Base-by-base conservation (phyloP, 1,284 basidiomycete species). In the Tilletia indica region DNA sequence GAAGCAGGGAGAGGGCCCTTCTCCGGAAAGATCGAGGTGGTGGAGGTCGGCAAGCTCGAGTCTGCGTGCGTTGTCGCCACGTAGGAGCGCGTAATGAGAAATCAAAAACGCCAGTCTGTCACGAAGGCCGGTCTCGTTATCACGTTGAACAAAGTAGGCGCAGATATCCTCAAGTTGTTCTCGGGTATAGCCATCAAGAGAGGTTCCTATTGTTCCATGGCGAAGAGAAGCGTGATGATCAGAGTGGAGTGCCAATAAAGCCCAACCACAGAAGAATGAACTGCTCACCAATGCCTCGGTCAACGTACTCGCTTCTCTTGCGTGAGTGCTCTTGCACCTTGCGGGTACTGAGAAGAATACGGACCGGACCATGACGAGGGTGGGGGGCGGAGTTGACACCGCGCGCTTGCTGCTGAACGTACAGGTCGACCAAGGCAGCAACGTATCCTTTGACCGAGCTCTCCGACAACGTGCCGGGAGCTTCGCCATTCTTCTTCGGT, bases 1-100 rank as follows among this genome's bases (percentile, higher is more conserved):
- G 34, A 58, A 58, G 56, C 56, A 58, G 19, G 19, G 51, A n/a
- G 51, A n/a, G 12, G 42, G 42, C 12, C 56, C 56, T 31, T 58
- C 56, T 11, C 56, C 56, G 2, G 12, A 9, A 11, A 58, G 56
- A 19, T 58, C 19, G 19, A 58, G 56, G 12, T 58, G 56, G 12
- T 58, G 56, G 34, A 58, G 19, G 56, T 58, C 56, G 11, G 56
- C 21, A 11, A 58, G 56, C 56, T 58, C 56, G 4, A 58, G 56
- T 4, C 34, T 58, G 19, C 56, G 12, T 4, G 56, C 56, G 56
- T 58, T 58, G 4, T 19, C 56, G 34, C 56, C 56, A 5, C 56
- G 56, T 2, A 58, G 56, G 12, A 58, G 56, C 12, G 56, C 56
- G 12, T 25, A 58, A 25, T 58, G 56, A 12, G 56, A 58, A 12